These are phyloP conservation scores for Atkinsonella hypoxylon DNA, from an alignment of 2,329 filamentous ascomycete species.

Conservation along the genomic window DNA sequence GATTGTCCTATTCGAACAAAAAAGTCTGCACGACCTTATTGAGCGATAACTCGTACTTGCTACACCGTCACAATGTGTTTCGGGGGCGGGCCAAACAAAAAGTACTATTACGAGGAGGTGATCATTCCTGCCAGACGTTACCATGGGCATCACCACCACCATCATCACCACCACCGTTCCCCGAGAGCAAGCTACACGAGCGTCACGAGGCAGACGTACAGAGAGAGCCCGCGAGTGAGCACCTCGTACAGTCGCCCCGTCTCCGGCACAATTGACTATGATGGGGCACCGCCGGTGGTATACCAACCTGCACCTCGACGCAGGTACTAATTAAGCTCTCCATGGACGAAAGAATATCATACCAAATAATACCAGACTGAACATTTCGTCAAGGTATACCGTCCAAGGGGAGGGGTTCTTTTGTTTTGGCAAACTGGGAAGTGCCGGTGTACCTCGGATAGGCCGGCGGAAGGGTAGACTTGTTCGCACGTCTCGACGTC, in stretches of 20 bases:
- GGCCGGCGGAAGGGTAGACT: background rate
- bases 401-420: background rate
- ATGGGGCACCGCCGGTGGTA: conserved; percentile 13
- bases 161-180: conserved; percentile 21
- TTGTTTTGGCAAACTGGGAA: background rate
- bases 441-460: background rate
- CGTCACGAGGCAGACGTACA: conserved; percentile 24
- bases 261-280: conserved; percentile 26
- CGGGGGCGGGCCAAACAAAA: conserved; percentile 27
- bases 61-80: conserved; percentile 36
- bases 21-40: too few relatives aligned
- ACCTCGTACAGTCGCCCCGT: conserved; percentile 11
- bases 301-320: background rate
- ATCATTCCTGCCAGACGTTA: conserved; percentile 32
- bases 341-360: background rate
- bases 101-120: conserved; percentile 46
- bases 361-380: background rate
- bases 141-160: conserved; percentile 22
- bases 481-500: background rate
- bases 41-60: background rate
- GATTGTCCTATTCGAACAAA: too few relatives aligned
- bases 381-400: background rate
- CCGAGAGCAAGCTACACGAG: conserved; percentile 32
- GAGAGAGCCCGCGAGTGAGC: conserved; percentile 31
- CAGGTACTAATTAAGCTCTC: background rate